These are phyloP conservation scores for Fusarium brevicatenulatum DNA, from an alignment of 2,329 filamentous ascomycete genomes.

Conservation along the genomic window DNA sequence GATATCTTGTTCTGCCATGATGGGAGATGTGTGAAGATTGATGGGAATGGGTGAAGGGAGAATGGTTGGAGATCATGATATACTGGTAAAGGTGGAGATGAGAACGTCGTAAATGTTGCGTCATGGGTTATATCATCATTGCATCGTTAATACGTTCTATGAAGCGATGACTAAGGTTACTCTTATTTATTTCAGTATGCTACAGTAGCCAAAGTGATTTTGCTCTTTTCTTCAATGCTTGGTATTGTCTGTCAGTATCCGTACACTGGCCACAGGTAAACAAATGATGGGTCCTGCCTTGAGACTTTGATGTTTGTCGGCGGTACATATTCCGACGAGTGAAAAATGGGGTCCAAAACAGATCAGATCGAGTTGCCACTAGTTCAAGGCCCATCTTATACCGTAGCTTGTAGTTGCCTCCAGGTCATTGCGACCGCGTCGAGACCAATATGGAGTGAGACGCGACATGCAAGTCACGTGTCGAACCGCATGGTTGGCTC, in stretches of 20 bases:
- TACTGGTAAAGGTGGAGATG: background rate
- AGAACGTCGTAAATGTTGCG: constrained; percentile 20
- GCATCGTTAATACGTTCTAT: background rate
- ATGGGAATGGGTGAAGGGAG: background rate
- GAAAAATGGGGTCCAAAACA: background rate
- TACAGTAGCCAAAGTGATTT: accelerated
- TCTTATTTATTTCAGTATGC: accelerated
- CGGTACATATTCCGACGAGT: background rate
- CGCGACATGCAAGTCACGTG: background rate
- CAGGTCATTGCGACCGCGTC: background rate
- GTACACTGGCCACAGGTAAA: too few species aligned
- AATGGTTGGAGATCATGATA: constrained; percentile 8
- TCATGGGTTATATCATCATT: constrained; percentile 30
- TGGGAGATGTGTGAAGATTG: background rate
- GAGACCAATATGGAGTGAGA: background rate
- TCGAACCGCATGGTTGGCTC: accelerated
- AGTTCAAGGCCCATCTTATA: background rate
- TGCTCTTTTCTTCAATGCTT: background rate
- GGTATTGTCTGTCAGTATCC: too few species aligned
- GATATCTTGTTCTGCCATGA: constrained; percentile 16
- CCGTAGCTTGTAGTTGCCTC: too few species aligned
- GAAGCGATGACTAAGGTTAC: background rate
- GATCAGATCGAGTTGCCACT: too few species aligned
- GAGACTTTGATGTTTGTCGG: background rate
- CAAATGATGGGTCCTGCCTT: background rate